A percentile compares a stretch with the other conserved stretches of the same genome.
Evolutionary conservation across 257 asterid species (phyloP).

Genomic region (Solanum megistacrolobum): DNA sequence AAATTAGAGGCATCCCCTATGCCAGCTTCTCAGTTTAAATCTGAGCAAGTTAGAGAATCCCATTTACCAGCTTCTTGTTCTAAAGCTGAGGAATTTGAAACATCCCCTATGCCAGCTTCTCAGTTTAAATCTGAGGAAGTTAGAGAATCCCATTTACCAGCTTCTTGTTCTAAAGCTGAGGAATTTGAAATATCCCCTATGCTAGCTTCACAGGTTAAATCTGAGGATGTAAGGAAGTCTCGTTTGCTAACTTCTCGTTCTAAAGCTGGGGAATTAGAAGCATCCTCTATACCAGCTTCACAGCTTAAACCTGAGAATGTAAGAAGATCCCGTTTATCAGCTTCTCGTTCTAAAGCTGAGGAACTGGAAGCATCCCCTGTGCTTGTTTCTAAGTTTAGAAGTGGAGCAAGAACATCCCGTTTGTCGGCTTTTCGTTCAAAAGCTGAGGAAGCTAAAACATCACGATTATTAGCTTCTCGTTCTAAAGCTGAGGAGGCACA

Average conservation of each 20-base stretch:
- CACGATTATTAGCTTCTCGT: background rate
- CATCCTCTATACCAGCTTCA: background rate
- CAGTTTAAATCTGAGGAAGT: background rate
- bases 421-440: background rate
- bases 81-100: background rate
- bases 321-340: background rate
- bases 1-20: background rate
- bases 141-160: background rate
- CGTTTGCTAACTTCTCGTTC: background rate
- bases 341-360: background rate
- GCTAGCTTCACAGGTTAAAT: background rate
- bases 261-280: background rate
- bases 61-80: background rate
- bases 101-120: background rate
- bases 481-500: background rate
- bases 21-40: background rate
- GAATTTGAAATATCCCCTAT: background rate
- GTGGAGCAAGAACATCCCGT: slow-evolving; percentile 2
- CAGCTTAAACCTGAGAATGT: background rate
- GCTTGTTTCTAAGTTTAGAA: background rate
- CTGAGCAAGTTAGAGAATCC: background rate
- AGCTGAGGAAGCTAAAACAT: slow-evolving; percentile 2
- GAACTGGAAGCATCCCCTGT: background rate
- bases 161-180: background rate
- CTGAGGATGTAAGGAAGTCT: background rate